Percentiles rank a stretch among this genome's conserved stretches.
Evolutionary conservation across 2,329 filamentous ascomycete genomes (phyloP).

Genomic region (Zelopaecilomyces penicillatus): DNA sequence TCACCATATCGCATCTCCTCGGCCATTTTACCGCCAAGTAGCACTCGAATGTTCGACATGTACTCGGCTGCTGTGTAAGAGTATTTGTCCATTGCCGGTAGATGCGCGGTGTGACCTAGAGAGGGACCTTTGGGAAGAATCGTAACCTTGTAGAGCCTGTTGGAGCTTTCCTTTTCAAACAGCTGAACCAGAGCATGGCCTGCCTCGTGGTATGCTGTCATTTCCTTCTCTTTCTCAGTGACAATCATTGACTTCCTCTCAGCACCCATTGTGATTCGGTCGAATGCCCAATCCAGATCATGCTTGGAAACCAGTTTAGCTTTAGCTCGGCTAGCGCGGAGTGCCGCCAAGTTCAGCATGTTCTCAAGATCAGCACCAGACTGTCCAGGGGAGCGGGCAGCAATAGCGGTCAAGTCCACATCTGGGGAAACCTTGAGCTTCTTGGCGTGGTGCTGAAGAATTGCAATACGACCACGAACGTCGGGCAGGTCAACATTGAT

Average conservation of each 20-base stretch:
- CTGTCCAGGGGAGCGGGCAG: slow-evolving; percentile 80
- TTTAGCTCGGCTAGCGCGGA: slow-evolving; percentile 86
- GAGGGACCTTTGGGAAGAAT: slow-evolving; percentile 85
- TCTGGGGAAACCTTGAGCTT: slow-evolving; percentile 75
- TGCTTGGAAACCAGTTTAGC: slow-evolving; percentile 63
- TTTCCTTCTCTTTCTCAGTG: slow-evolving; percentile 84
- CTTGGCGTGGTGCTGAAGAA: slow-evolving; percentile 87
- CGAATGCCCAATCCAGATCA: slow-evolving; percentile 95
- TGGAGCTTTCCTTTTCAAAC: slow-evolving; percentile 62
- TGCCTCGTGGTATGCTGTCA: slow-evolving; percentile 95
- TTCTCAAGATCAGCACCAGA: slow-evolving; percentile 96
- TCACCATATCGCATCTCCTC: slow-evolving; percentile 87
- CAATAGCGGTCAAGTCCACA: slow-evolving; percentile 76
- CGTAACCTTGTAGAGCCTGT: slow-evolving; percentile 90
- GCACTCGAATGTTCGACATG: slow-evolving; percentile 68
- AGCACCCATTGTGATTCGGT: slow-evolving; percentile 95
- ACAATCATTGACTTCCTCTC: slow-evolving; percentile 87
- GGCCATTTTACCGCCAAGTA: slow-evolving; percentile 78
- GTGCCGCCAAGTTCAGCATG: slow-evolving; percentile 89
- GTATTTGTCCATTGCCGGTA: slow-evolving; percentile 90
- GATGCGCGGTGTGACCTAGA: slow-evolving; percentile 76
- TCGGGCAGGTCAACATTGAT: slow-evolving; percentile 84
- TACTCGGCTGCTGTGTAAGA: slow-evolving; percentile 81
- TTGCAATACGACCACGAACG: slow-evolving; percentile 84
- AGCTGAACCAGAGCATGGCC: slow-evolving; percentile 88